Evolutionary conservation across 2,329 filamentous ascomycete genomes (phyloP), one percentile per base, ranked within the genome.

Genomic region (Colletotrichum cuscutae): DNA sequence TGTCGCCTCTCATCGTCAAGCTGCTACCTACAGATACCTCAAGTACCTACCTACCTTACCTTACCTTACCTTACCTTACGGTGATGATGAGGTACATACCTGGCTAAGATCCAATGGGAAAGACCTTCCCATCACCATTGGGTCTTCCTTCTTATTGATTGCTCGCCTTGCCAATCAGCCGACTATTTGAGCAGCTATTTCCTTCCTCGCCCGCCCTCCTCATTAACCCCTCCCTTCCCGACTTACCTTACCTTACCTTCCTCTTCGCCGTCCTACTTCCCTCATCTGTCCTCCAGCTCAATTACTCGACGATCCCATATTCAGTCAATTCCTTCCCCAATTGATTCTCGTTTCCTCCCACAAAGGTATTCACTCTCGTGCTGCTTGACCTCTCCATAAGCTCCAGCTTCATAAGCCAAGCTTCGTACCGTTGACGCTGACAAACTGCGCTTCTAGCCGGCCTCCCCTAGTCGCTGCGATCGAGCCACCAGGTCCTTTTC

Each of bases 161-260:
- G 42, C 42, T 49, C 19, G 19, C 42, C 42, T 30, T 42, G 53
- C 22, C 28, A 22, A 65, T 70, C 61, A 12, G 53, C 42, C 30
- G 42, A 66, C 68, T 56, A 57, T 69, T 60, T 35, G 59, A 65
- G 19, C 42, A 72, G 58, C 70, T 66, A 73, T 73, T 66, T 71
- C 62, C 56, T 11, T 24, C 68, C 57, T 71, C 64, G 32, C 65
- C 57, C 68, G 26, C 52, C 24, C 64, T 69, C 28, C 4, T 24
- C 52, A 26, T 4, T 11, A 59, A 30, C 7, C 19, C 32, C 5
- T 37, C 13, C 12, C 30, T 53, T 54, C 60, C 32, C 11, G 32
- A 35, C 32, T 12, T 35, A 12, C 32, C 32, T 35, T 35, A 12
- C 32, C 32, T 35, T 13, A 24, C 13, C 13, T 35, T 60, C 69